phyloP scores from a whole-genome alignment of 495 filamentous ascomycete genomes.

The Talaromyces nanjingensis region DNA sequence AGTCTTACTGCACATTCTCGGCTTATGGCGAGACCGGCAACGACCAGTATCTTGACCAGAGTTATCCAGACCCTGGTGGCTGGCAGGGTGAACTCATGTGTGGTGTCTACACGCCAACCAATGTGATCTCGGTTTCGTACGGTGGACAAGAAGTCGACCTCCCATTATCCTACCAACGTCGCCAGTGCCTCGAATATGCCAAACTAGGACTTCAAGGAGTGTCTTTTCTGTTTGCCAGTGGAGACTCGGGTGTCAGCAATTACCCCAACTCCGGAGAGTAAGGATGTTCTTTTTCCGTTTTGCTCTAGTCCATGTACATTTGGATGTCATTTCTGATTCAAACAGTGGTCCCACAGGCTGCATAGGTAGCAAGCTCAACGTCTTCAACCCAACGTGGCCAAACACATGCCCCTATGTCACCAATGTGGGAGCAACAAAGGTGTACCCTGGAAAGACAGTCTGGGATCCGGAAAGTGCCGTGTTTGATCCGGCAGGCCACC shows the following conservation, averaged over 20 bases:
- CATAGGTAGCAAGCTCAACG: slow-evolving; percentile 13
- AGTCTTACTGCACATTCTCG: slow-evolving; percentile 16
- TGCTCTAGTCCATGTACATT: background rate
- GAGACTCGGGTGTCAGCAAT: slow-evolving; percentile 29
- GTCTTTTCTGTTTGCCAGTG: slow-evolving; percentile 31
- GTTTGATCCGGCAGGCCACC: slow-evolving; percentile 15
- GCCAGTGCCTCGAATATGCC: slow-evolving; percentile 42
- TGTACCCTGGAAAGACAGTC: slow-evolving; percentile 21
- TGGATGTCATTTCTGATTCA: slow-evolving; percentile 23
- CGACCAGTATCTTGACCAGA: slow-evolving; percentile 9
- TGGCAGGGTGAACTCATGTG: slow-evolving; percentile 34
- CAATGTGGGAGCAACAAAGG: slow-evolving; percentile 34
- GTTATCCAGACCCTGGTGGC: slow-evolving; percentile 38
- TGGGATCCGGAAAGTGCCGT: slow-evolving; percentile 19
- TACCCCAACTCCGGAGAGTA: background rate
- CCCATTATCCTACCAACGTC: slow-evolving; percentile 28
- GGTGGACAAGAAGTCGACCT: slow-evolving; percentile 30
- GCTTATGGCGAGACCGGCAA: slow-evolving; percentile 15
- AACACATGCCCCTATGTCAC: slow-evolving; percentile 39
- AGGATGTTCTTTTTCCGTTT: background rate
- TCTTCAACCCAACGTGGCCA: slow-evolving; percentile 32
- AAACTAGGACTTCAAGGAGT: slow-evolving; percentile 41
- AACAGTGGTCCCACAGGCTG: slow-evolving; percentile 11
- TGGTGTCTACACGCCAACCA: slow-evolving; percentile 33
- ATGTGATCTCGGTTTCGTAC: slow-evolving; percentile 43